Conservation (phyloP, 345 rosid genomes). For the Camelina laxa region DNA sequence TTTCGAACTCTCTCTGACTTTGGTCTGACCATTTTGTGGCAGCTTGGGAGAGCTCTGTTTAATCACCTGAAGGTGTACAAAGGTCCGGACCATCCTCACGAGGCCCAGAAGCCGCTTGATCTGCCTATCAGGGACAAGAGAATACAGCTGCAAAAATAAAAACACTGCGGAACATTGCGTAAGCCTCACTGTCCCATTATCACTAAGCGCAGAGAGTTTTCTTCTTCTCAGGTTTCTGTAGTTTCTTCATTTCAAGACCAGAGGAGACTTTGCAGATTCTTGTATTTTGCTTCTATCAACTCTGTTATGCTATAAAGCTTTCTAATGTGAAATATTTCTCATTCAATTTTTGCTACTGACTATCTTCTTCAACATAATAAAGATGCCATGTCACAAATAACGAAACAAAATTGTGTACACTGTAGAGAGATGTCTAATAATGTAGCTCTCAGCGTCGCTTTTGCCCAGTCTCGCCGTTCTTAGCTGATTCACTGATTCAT, state of each 20-base stretch:
- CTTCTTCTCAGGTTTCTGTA: slow-evolving; percentile 31
- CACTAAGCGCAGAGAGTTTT: slow-evolving; percentile 25
- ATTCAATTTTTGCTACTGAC: slow-evolving; percentile 8
- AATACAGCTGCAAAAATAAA: slow-evolving; percentile 59
- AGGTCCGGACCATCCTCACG: slow-evolving; percentile 93
- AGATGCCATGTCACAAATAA: neutral
- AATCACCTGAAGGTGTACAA: slow-evolving; percentile 95
- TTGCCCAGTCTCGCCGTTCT: too few relatives aligned
- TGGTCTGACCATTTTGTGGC: slow-evolving; percentile 41
- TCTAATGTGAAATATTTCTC: slow-evolving; percentile 13
- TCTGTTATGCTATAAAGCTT: slow-evolving; percentile 28
- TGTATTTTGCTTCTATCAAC: slow-evolving; percentile 31
- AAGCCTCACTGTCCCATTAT: slow-evolving; percentile 6
- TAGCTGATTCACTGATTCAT: too few relatives aligned
- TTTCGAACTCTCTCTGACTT: slow-evolving; percentile 13
- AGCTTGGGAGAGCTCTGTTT: slow-evolving; percentile 93
- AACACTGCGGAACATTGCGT: slow-evolving; percentile 7
- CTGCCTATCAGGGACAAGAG: slow-evolving; percentile 93
- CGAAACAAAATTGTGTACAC: neutral
- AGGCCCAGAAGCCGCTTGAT: slow-evolving; percentile 84
- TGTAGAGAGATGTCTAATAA: too few relatives aligned
- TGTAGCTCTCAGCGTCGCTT: too few relatives aligned
- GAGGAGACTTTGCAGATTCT: slow-evolving; percentile 37
- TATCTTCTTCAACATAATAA: slow-evolving; percentile 11
- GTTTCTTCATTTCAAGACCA: slow-evolving; percentile 35